Evolutionary conservation across 805 yeast species (phyloP).

Genomic region (Allodekkera sacchari): DNA sequence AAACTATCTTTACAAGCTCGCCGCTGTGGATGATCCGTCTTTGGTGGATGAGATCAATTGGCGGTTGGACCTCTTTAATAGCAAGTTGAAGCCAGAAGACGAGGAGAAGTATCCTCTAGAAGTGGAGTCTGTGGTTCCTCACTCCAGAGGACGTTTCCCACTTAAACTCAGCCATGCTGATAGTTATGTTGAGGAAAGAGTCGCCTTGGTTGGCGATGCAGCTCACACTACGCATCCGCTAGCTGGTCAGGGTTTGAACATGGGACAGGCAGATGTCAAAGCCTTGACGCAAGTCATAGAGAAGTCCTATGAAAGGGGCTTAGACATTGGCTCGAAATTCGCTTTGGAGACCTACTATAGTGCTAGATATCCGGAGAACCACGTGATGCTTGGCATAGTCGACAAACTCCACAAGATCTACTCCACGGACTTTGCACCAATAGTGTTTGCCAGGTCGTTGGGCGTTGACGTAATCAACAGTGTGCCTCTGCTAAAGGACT

Average conservation of each 20-base stretch:
- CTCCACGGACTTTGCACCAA: slow-evolving; percentile 60
- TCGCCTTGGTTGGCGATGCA: slow-evolving; percentile 96
- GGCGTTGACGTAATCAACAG: slow-evolving; percentile 69
- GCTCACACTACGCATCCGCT: slow-evolving; percentile 97
- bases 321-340: slow-evolving; percentile 77
- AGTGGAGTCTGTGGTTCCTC: slow-evolving; percentile 46
- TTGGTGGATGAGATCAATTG: slow-evolving; percentile 64
- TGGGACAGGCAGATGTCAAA: slow-evolving; percentile 93
- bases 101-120: slow-evolving; percentile 62
- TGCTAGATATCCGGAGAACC: slow-evolving; percentile 74
- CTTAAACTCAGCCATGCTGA: slow-evolving; percentile 85
- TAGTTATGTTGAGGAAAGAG: slow-evolving; percentile 70
- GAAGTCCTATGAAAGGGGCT: slow-evolving; percentile 63
- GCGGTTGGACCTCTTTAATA: slow-evolving; percentile 43
- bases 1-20: slow-evolving; percentile 50
- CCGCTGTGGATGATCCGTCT: slow-evolving; percentile 33
- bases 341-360: slow-evolving; percentile 84
- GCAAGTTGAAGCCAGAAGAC: slow-evolving; percentile 30
- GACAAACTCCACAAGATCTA: slow-evolving; percentile 89
- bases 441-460: slow-evolving; percentile 64
- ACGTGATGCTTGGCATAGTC: slow-evolving; percentile 74
- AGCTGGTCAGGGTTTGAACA: slow-evolving; percentile 96
- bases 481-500: slow-evolving; percentile 56
- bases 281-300: slow-evolving; percentile 63
- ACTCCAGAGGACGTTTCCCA: slow-evolving; percentile 83